Conservation (phyloP, 1,284 basidiomycete genomes). For the Sanghuangporus weigelae region DNA sequence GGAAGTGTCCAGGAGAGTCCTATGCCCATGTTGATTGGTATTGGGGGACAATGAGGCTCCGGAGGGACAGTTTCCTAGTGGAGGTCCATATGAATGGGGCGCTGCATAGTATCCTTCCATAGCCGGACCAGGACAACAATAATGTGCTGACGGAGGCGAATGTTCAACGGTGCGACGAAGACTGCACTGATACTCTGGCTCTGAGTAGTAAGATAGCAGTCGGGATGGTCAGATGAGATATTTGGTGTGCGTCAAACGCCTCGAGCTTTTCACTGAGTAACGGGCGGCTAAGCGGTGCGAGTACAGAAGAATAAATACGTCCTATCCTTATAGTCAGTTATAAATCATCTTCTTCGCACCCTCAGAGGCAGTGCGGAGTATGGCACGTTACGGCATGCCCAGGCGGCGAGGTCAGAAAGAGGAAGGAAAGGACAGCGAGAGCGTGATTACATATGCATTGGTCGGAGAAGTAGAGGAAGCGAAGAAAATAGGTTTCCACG, state of each 20-base stretch:
- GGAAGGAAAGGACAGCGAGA: not conserved
- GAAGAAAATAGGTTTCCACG: not conserved
- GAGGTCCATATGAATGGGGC: not conserved
- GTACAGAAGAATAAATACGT: not conserved
- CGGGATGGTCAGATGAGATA: not conserved
- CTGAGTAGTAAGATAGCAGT: not conserved
- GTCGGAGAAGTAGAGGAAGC: not conserved
- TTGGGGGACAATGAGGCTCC: not conserved
- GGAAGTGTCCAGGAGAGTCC: not conserved
- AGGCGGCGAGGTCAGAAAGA: not conserved
- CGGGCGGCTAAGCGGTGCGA: not conserved
- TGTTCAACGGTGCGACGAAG: not conserved
- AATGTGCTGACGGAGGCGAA: not conserved
- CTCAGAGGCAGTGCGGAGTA: not conserved
- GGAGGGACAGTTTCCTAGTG: not conserved
- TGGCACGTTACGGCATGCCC: not conserved
- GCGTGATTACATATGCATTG: not conserved
- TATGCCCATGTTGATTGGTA: not conserved
- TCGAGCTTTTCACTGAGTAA: not conserved
- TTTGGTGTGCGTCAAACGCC: not conserved
- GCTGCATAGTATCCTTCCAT: not conserved
- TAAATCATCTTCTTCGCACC: not conserved
- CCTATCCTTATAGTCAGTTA: not conserved
- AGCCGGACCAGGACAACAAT: not conserved
- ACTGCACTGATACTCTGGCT: not conserved